phyloP scores from a whole-genome alignment of 2,329 filamentous ascomycete genomes.

The Cryphonectria naterciae region DNA sequence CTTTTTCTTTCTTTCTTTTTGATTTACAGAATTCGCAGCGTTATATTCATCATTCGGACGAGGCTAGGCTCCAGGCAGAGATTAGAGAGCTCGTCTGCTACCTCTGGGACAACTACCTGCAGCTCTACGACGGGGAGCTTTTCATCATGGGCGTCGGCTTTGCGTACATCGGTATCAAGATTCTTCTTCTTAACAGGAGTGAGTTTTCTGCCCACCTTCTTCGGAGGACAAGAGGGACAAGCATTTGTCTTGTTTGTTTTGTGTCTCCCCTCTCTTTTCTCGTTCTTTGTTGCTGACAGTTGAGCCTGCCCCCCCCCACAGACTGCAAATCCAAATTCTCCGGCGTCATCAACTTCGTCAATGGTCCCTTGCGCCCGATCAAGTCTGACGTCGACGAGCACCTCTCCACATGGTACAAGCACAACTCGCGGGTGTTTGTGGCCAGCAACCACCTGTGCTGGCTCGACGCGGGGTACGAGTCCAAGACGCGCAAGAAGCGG shows the following conservation, averaged over 20 bases:
- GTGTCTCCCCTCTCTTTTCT: not conserved
- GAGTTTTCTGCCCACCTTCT: slow-evolving; percentile 33
- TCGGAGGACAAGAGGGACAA: not conserved
- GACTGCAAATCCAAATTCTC: slow-evolving; percentile 70
- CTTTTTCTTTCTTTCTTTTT: not conserved
- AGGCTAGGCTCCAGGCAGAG: slow-evolving; percentile 57
- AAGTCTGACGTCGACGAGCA: slow-evolving; percentile 76
- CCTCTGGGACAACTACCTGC: slow-evolving; percentile 96
- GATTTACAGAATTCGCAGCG: slow-evolving; percentile 50
- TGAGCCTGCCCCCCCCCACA: slow-evolving; percentile 31
- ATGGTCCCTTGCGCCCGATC: slow-evolving; percentile 75
- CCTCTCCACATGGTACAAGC: slow-evolving; percentile 80
- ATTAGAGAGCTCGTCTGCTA: slow-evolving; percentile 79
- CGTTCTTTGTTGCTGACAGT: not conserved
- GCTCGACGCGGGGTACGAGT: slow-evolving; percentile 62
- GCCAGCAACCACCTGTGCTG: slow-evolving; percentile 76
- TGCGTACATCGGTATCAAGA: slow-evolving; percentile 81
- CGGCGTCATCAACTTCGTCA: slow-evolving; percentile 81
- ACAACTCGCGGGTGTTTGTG: slow-evolving; percentile 80
- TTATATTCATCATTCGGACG: slow-evolving; percentile 49
- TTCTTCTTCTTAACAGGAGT: slow-evolving; percentile 79
- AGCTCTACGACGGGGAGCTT: slow-evolving; percentile 75
- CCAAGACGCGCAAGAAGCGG: slow-evolving; percentile 62
- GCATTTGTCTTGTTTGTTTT: not conserved
- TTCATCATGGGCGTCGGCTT: slow-evolving; percentile 90